Evolutionary conservation across 768 basidiomycete species (phyloP), one percentile per base, ranked within the genome.

Genomic region (Neoboletus magnificus): DNA sequence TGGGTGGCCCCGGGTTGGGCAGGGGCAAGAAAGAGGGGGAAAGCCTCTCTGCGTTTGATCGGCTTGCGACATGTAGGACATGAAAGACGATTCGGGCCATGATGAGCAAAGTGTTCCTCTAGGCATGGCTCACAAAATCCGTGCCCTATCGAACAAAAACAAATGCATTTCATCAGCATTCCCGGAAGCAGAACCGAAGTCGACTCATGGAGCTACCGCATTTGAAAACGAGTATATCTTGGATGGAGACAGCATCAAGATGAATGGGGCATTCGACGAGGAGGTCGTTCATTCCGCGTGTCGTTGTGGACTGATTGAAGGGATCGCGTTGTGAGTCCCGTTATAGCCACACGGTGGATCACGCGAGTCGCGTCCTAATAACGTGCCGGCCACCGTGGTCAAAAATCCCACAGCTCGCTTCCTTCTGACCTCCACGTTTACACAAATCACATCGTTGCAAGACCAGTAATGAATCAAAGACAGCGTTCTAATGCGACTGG

Each of bases 51-150:
- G 22, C 61, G 66, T 36, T 37, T 59, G 40, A 71, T 39, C 23
- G 62, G 61, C 36, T 70, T 68, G 54, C 69, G 68, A 46, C 69
- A 71, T n/a, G 68, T 59, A n/a, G 71, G 69, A 10, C 69, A 71
- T 29, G 59, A 57, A 22, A 53, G 48, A 25, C 30, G 56, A 32
- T 15, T 39, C 22, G 58, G 42, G 20, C 42, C 37, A 20, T 54
- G 45, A 10, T 57, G 57, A 23, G 63, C 33, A 44, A 64, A 60
- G 30, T 66, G 64, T 27, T 55, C 62, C 25, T 58, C 64, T 10
- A 71, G 47, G 37, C 69, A 71, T 50, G 63, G 67, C 41, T 59
- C 65, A 48, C 69, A 71, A 40, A 71, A 71, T 48, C 71, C 71
- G 57, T 71, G 71, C 22, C 69, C 69, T 72, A 45, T 50, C 33